Evolutionary conservation across 805 yeast genomes (phyloP).

Genomic region (Alloascoidea africana): DNA sequence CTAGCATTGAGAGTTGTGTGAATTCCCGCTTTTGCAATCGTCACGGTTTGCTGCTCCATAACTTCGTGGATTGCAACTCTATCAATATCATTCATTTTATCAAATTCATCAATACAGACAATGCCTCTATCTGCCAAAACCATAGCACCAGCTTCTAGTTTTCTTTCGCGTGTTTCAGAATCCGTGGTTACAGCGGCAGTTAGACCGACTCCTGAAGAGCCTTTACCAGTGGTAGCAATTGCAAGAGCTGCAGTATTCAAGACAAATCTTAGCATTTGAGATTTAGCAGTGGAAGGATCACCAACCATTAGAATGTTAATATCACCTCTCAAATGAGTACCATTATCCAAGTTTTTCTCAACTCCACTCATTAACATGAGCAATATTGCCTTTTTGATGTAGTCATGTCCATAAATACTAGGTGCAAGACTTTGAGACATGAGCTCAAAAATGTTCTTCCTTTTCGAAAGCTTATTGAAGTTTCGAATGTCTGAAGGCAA

Average conservation of each 20-base stretch:
- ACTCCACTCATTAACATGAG: conserved; percentile 88
- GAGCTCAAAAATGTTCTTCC: conserved; percentile 57
- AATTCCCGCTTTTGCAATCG: conserved; percentile 96
- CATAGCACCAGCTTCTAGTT: conserved; percentile 98
- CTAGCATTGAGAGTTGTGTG: conserved; percentile 94
- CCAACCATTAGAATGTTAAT: conserved; percentile 94
- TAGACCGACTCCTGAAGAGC: conserved; percentile 99
- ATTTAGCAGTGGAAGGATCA: conserved; percentile 97
- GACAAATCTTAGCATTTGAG: conserved; percentile 89
- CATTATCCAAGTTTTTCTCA: conserved; percentile 86
- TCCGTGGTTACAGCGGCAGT: conserved; percentile 97
- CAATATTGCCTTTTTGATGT: conserved; percentile 81
- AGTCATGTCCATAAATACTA: conserved; percentile 85
- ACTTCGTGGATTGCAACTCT: conserved; percentile 98
- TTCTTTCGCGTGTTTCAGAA: conserved; percentile 91
- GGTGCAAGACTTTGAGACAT: conserved; percentile 87
- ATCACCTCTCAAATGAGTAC: conserved; percentile 96
- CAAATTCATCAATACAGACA: conserved; percentile 97
- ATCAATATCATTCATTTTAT: conserved; percentile 93
- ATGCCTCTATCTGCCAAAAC: conserved; percentile 94
- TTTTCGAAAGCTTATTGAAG: conserved; percentile 64
- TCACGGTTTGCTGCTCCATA: conserved; percentile 98
- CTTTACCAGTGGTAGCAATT: conserved; percentile 96
- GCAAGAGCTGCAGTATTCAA: conserved; percentile 91
- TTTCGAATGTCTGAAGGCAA: conserved; percentile 76